A percentile compares a stretch with the other conserved stretches of the same genome.
phyloP scores from a whole-genome alignment of 164 flowering plant species.

The Annona squamosa region DNA sequence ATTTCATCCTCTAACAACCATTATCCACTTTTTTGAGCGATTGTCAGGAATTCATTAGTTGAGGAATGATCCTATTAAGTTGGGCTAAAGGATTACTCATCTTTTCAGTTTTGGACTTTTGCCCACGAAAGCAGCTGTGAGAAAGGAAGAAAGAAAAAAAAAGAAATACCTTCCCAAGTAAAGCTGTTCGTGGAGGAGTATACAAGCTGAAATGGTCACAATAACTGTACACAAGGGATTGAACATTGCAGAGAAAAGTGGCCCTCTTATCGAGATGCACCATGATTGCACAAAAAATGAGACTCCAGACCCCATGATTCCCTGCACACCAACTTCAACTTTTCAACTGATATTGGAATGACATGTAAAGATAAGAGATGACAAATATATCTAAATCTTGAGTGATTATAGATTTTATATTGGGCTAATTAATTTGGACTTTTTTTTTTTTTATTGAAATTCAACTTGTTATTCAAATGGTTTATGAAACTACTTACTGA shows the following conservation, averaged over 20 bases:
- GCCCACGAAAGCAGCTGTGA: too few relatives aligned
- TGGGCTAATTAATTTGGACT: too few relatives aligned
- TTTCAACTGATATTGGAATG: not conserved
- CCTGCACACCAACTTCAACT: conserved; percentile 20
- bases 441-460: too few relatives aligned
- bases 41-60: not conserved
- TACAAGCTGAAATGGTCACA: conserved; percentile 42
- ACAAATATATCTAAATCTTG: too few relatives aligned
- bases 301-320: conserved; percentile 34
- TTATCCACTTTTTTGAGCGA: too few relatives aligned
- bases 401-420: too few relatives aligned
- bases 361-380: too few relatives aligned
- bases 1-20: too few relatives aligned
- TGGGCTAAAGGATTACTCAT: not conserved
- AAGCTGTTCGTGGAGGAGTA: conserved; percentile 44
- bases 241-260: conserved; percentile 66
- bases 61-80: not conserved
- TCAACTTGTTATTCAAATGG: too few relatives aligned
- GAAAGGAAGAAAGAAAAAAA: too few relatives aligned
- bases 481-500: conserved; percentile 30
- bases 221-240: conserved; percentile 59
- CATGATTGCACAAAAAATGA: conserved; percentile 57
- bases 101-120: too few relatives aligned
- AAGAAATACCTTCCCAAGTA: conserved; percentile 48
- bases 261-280: conserved; percentile 57